Evolutionary conservation across 371 early-diverging fungal species (phyloP).

Genomic region (Fennellomyces sp.): DNA sequence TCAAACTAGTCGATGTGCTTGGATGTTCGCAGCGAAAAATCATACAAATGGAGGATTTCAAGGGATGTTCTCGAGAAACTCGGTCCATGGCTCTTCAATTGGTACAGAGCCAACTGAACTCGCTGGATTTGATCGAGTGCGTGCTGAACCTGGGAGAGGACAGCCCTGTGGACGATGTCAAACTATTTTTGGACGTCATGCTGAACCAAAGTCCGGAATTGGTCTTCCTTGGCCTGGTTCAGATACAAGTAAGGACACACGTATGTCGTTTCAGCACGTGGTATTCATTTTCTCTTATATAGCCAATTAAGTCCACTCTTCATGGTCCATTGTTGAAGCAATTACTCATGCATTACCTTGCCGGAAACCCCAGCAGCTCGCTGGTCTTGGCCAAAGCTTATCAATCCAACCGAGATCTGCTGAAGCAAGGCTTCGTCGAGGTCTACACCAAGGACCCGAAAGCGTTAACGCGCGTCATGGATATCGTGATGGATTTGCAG

Average conservation of each 20-base stretch:
- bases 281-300: too few relatives aligned
- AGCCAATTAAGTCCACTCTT: constrained; percentile 61
- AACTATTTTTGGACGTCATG: constrained; percentile 66
- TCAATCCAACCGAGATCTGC: constrained; percentile 64
- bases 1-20: constrained; percentile 50
- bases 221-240: constrained; percentile 75
- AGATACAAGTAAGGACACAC: constrained; percentile 66
- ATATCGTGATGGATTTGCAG: constrained; percentile 83
- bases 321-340: constrained; percentile 74
- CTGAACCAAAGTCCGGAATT: constrained; percentile 76
- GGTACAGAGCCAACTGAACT: constrained; percentile 71
- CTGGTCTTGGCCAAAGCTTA: constrained; percentile 79
- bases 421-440: constrained; percentile 70
- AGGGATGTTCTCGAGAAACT: constrained; percentile 47
- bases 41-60: constrained; percentile 57
- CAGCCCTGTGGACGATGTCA: constrained; percentile 65
- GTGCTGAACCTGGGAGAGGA: constrained; percentile 67
- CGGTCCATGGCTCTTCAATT: constrained; percentile 53
- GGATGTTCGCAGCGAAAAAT: constrained; percentile 53
- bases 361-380: constrained; percentile 68
- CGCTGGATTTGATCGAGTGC: constrained; percentile 75
- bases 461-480: constrained; percentile 73
- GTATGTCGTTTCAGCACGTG: too few relatives aligned
- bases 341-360: constrained; percentile 69
- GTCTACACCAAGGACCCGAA: constrained; percentile 77